Conservation (phyloP, 371 early-diverging fungal species). For the Smittium culicis region DNA sequence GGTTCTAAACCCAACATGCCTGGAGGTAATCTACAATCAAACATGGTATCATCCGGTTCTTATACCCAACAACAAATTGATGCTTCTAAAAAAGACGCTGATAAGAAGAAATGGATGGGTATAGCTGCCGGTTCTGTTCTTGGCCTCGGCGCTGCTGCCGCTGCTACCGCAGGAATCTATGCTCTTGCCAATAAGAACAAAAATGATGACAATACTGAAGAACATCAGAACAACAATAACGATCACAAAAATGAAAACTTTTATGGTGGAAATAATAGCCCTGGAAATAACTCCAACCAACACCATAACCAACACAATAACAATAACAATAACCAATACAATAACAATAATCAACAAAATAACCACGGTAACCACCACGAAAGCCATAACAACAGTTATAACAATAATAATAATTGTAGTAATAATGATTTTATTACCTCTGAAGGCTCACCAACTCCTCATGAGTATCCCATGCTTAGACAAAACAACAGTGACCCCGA, state of each 20-base stretch:
- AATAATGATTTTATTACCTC: slow-evolving; percentile 7
- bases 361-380: background rate
- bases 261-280: background rate
- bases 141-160: background rate
- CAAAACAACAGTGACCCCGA: slow-evolving; percentile 15
- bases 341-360: background rate
- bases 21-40: background rate
- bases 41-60: background rate
- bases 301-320: background rate
- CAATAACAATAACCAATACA: background rate
- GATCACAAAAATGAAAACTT: background rate
- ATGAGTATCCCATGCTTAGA: slow-evolving; percentile 22
- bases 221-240: background rate
- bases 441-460: slow-evolving; percentile 22
- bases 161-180: background rate
- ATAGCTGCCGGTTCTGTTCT: background rate
- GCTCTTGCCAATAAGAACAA: background rate
- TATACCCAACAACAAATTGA: background rate
- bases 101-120: background rate
- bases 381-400: background rate
- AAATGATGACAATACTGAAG: background rate
- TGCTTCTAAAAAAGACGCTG: background rate
- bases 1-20: background rate
- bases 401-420: background rate
- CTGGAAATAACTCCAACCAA: background rate